Evolutionary conservation across 176 grass and related monocot species (phyloP).

Genomic region (Phragmites australis): DNA sequence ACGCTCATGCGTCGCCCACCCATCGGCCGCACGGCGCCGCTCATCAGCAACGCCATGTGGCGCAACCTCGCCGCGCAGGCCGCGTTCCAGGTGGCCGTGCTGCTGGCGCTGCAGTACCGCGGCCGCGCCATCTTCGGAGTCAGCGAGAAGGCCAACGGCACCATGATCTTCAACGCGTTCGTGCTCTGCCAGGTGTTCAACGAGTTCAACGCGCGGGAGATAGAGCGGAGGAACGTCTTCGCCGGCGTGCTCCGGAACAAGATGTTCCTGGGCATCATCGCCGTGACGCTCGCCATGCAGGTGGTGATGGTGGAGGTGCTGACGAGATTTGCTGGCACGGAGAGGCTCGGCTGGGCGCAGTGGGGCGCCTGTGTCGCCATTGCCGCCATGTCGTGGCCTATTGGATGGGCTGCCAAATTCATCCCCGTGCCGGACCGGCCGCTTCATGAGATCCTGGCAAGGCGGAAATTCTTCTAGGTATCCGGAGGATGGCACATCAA

Average conservation of each 20-base stretch:
- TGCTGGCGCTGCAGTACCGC: slow-evolving; percentile 58
- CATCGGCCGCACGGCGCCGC: slow-evolving; percentile 61
- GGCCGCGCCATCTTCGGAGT: slow-evolving; percentile 38
- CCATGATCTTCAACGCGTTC: slow-evolving; percentile 87
- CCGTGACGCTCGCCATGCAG: slow-evolving; percentile 56
- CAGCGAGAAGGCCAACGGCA: slow-evolving; percentile 60
- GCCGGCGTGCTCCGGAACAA: slow-evolving; percentile 58
- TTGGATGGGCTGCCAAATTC: slow-evolving; percentile 71
- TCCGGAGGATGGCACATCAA: too few relatives aligned
- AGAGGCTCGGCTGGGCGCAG: slow-evolving; percentile 61
- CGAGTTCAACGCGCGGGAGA: slow-evolving; percentile 82
- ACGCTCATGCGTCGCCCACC: slow-evolving; percentile 59
- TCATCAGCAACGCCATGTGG: slow-evolving; percentile 93
- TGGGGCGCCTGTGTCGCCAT: slow-evolving; percentile 73
- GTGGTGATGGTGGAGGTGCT: slow-evolving; percentile 91
- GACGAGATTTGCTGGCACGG: slow-evolving; percentile 69
- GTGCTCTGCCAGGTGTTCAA: slow-evolving; percentile 96
- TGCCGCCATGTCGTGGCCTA: slow-evolving; percentile 78
- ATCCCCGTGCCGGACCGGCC: slow-evolving; percentile 54
- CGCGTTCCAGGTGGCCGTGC: slow-evolving; percentile 58
- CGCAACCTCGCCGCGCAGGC: slow-evolving; percentile 69
- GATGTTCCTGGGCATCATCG: slow-evolving; percentile 79
- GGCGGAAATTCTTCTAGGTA: background rate
- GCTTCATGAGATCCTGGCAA: background rate
- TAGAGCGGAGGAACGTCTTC: slow-evolving; percentile 82